A percentile compares a stretch with the other conserved stretches of the same genome.
Conservation (phyloP, 495 filamentous ascomycete species). For the Penicillium nucicola region DNA sequence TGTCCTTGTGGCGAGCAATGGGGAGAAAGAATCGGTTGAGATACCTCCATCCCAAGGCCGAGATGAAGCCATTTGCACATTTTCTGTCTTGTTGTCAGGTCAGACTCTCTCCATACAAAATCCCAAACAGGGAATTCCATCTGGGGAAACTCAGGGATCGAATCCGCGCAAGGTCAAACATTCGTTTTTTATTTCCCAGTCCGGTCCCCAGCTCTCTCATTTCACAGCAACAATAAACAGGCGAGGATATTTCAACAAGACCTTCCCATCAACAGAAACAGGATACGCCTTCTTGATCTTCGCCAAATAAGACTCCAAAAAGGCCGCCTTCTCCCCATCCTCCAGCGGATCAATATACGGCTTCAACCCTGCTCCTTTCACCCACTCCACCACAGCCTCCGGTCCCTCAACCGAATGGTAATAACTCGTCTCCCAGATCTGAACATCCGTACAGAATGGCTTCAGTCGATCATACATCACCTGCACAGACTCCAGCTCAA, state of each 20-base stretch:
- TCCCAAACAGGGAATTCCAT: no score
- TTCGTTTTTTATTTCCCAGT: not conserved
- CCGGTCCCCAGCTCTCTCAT: conserved; percentile 4
- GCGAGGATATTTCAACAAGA: conserved; percentile 44
- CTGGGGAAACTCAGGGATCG: no score
- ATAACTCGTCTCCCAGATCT: conserved; percentile 53
- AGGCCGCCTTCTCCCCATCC: conserved; percentile 29
- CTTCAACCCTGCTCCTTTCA: conserved; percentile 50
- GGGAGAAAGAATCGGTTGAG: no score
- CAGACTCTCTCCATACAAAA: no score
- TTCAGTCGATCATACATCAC: conserved; percentile 46
- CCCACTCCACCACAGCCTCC: conserved; percentile 53
- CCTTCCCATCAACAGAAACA: conserved; percentile 36
- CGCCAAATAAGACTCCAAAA: conserved; percentile 39
- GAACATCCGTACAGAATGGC: conserved; percentile 35
- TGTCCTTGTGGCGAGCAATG: no score
- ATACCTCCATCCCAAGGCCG: no score
- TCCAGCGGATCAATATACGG: conserved; percentile 46
- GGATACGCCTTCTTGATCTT: conserved; percentile 36
- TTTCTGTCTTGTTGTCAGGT: no score
- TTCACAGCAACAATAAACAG: conserved; percentile 47
- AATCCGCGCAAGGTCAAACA: not conserved
- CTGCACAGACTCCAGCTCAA: conserved; percentile 40
- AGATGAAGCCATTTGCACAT: no score
- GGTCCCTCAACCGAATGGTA: conserved; percentile 46